Percentiles rank a stretch among this genome's conserved stretches.
Conservation (phyloP, 257 asterid species). For the Galeopsis tetrahit region DNA sequence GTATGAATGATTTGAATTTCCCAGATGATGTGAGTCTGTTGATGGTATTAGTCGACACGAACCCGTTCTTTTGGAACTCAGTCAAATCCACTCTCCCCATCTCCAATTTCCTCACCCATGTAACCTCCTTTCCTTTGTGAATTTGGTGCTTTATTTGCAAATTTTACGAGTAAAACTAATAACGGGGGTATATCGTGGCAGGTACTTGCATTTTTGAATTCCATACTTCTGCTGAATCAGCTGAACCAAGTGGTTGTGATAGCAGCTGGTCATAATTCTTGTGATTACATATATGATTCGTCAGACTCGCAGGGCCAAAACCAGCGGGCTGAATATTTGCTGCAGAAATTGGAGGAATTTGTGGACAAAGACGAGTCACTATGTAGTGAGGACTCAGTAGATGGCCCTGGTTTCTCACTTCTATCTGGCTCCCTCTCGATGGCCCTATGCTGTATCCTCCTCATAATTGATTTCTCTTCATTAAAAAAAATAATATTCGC, state of each 20-base stretch:
- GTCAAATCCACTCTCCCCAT: slow-evolving; percentile 58
- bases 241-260: slow-evolving; percentile 87
- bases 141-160: slow-evolving; percentile 13
- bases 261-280: slow-evolving; percentile 79
- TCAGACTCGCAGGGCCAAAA: slow-evolving; percentile 50
- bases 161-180: not conserved
- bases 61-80: slow-evolving; percentile 89
- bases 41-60: slow-evolving; percentile 81
- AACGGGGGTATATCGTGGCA: slow-evolving; percentile 32
- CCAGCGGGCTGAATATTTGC: slow-evolving; percentile 69
- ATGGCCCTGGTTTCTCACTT: slow-evolving; percentile 72
- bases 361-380: slow-evolving; percentile 68
- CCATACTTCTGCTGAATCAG: slow-evolving; percentile 72
- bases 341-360: slow-evolving; percentile 75
- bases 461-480: not conserved
- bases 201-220: slow-evolving; percentile 85
- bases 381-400: slow-evolving; percentile 60
- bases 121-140: slow-evolving; percentile 37
- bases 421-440: slow-evolving; percentile 92
- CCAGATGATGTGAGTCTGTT: slow-evolving; percentile 89
- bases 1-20: slow-evolving; percentile 16
- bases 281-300: slow-evolving; percentile 79
- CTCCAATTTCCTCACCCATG: slow-evolving; percentile 77
- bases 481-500: not conserved
- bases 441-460: slow-evolving; percentile 97